These are phyloP conservation scores for Ilex paraguariensis DNA, from an alignment of 305 asterid genomes.

Conservation along the genomic window DNA sequence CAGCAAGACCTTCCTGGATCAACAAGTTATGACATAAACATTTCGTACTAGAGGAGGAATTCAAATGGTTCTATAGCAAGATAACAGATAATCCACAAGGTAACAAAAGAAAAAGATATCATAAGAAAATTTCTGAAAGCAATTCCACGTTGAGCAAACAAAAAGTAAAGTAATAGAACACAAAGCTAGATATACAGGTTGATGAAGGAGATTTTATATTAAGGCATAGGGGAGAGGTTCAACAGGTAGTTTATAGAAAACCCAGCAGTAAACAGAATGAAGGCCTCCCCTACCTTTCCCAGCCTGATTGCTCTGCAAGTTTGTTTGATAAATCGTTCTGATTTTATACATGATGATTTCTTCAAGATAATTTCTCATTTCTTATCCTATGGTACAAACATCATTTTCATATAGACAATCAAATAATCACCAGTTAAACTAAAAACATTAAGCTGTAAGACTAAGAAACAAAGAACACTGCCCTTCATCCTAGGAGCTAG, in stretches of 20 bases:
- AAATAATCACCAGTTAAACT: too few relatives aligned
- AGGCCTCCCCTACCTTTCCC: not conserved
- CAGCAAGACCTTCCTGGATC: slow-evolving; percentile 96
- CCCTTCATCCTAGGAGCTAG: too few relatives aligned
- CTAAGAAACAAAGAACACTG: too few relatives aligned
- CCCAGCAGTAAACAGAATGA: not conserved
- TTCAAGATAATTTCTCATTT: too few relatives aligned
- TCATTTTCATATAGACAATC: too few relatives aligned
- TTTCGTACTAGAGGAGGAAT: not conserved
- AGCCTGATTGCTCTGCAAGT: not conserved
- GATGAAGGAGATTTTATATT: not conserved
- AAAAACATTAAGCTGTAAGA: too few relatives aligned
- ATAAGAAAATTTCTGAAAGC: not conserved
- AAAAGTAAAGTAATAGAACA: too few relatives aligned
- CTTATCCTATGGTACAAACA: too few relatives aligned
- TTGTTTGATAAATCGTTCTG: too few relatives aligned
- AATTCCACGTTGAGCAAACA: not conserved
- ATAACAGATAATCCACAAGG: not conserved
- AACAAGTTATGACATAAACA: not conserved
- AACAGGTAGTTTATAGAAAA: not conserved
- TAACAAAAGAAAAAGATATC: not conserved
- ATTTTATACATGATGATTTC: too few relatives aligned
- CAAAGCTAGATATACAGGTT: not conserved
- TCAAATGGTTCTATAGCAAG: not conserved
- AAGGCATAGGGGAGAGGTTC: not conserved